Evolutionary conservation across 164 flowering plant species (phyloP).

Genomic region (Cinnamomum chago): DNA sequence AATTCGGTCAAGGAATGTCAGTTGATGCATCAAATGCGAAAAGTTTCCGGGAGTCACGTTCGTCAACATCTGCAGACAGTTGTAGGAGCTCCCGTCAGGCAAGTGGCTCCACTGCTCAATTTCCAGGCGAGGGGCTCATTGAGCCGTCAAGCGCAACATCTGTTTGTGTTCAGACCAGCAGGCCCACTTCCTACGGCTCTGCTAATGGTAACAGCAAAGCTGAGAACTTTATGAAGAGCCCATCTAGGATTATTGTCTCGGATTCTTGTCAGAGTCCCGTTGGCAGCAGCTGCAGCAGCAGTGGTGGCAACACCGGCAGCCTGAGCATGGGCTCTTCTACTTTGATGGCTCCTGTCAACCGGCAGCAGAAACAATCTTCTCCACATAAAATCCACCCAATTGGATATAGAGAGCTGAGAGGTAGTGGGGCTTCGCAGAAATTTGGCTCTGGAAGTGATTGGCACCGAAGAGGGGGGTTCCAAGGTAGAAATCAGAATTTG

Average conservation of each 20-base stretch:
- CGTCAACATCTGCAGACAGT: no score
- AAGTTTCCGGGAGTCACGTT: no score
- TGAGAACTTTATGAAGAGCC: constrained; percentile 23
- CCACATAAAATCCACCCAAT: constrained; percentile 36
- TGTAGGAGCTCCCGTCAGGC: no score
- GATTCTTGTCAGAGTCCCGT: constrained; percentile 37
- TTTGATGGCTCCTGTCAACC: neutral
- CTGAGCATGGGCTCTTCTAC: constrained; percentile 22
- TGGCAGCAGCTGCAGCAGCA: constrained; percentile 7
- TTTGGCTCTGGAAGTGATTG: constrained; percentile 49
- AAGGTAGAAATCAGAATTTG: constrained; percentile 55
- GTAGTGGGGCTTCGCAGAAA: constrained; percentile 38
- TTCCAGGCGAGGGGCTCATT: constrained; percentile 54
- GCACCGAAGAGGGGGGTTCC: constrained; percentile 64
- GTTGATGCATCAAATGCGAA: no score
- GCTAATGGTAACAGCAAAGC: constrained; percentile 11
- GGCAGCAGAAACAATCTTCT: constrained; percentile 28
- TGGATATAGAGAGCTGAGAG: constrained; percentile 54
- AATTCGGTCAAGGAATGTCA: no score
- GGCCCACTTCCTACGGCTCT: constrained; percentile 9
- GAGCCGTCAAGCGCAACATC: constrained; percentile 34
- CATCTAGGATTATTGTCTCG: constrained; percentile 43
- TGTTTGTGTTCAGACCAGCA: constrained; percentile 15
- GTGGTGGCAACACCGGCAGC: constrained; percentile 10
- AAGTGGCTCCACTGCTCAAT: constrained; percentile 16